A percentile compares a stretch with the other conserved stretches of the same genome.
These are phyloP conservation scores for Typha latifolia DNA, from an alignment of 176 grass and related monocot genomes.

Conservation along the genomic window DNA sequence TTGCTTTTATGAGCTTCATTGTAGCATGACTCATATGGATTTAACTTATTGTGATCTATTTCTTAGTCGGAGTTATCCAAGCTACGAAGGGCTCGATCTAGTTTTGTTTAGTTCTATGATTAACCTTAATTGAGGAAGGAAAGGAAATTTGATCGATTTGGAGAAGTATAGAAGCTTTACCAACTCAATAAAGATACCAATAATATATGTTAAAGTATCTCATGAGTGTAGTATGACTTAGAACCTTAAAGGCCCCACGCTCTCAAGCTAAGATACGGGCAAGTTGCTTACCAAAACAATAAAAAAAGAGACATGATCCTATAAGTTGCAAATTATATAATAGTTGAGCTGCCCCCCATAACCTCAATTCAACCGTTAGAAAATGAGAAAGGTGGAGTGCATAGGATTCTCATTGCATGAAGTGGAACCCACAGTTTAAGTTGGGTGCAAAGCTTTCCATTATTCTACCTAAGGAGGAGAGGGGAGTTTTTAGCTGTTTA, in stretches of 20 bases:
- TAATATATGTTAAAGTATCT: too few relatives aligned
- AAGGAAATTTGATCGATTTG: too few relatives aligned
- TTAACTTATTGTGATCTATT: too few relatives aligned
- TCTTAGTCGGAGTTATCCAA: too few relatives aligned
- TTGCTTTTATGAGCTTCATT: too few relatives aligned
- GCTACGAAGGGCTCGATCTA: too few relatives aligned
- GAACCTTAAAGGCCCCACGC: background rate
- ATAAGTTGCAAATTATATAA: slow-evolving; percentile 34
- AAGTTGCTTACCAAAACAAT: slow-evolving; percentile 15
- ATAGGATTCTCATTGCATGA: slow-evolving; percentile 58
- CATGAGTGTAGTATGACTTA: too few relatives aligned
- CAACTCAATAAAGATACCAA: too few relatives aligned
- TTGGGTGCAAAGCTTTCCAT: slow-evolving; percentile 35
- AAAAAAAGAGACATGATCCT: background rate
- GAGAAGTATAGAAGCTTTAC: too few relatives aligned
- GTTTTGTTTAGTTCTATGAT: too few relatives aligned
- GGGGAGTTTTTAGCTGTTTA: slow-evolving; percentile 28
- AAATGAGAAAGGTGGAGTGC: slow-evolving; percentile 45
- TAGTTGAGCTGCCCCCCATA: slow-evolving; percentile 19
- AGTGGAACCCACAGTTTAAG: slow-evolving; percentile 25
- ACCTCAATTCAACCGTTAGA: slow-evolving; percentile 23
- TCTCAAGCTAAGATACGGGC: slow-evolving; percentile 31
- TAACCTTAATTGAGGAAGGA: too few relatives aligned
- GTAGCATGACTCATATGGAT: too few relatives aligned
- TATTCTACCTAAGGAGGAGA: slow-evolving; percentile 36